phyloP scores from a whole-genome alignment of 306 rosid species.

The Rosa lucieae region DNA sequence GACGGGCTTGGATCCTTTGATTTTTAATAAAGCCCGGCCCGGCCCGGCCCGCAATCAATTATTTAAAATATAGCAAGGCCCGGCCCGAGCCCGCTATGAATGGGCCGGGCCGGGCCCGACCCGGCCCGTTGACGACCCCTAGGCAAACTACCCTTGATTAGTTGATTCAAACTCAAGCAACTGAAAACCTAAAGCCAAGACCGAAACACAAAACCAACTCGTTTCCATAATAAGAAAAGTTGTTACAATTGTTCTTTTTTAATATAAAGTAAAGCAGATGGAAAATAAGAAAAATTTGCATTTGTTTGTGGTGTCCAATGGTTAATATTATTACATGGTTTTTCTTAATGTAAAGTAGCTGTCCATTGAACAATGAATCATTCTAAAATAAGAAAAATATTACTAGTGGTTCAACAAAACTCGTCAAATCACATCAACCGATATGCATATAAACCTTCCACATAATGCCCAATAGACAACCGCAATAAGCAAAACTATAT shows the following conservation, averaged over 20 bases:
- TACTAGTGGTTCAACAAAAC: not conserved
- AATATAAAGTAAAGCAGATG: too few species aligned
- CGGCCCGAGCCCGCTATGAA: too few species aligned
- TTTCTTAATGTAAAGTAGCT: not conserved
- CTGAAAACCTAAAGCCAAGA: not conserved
- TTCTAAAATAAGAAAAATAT: not conserved
- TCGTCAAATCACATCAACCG: not conserved
- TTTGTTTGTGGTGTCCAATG: not conserved
- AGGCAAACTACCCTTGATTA: too few species aligned
- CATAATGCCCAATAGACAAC: not conserved
- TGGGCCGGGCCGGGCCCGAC: too few species aligned
- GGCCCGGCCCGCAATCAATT: too few species aligned
- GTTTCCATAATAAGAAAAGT: too few species aligned
- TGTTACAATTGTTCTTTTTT: too few species aligned
- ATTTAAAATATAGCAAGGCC: too few species aligned
- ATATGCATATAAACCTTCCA: not conserved
- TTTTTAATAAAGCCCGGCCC: too few species aligned
- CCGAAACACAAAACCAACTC: not conserved
- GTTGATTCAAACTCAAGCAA: too few species aligned
- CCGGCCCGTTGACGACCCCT: too few species aligned
- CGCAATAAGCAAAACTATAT: not conserved
- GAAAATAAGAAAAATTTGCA: not conserved
- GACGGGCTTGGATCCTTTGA: too few species aligned
- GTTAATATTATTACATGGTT: not conserved
- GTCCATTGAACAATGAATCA: not conserved